phyloP scores from a whole-genome alignment of 2,329 filamentous ascomycete species.

The Aspergillus unguis region DNA sequence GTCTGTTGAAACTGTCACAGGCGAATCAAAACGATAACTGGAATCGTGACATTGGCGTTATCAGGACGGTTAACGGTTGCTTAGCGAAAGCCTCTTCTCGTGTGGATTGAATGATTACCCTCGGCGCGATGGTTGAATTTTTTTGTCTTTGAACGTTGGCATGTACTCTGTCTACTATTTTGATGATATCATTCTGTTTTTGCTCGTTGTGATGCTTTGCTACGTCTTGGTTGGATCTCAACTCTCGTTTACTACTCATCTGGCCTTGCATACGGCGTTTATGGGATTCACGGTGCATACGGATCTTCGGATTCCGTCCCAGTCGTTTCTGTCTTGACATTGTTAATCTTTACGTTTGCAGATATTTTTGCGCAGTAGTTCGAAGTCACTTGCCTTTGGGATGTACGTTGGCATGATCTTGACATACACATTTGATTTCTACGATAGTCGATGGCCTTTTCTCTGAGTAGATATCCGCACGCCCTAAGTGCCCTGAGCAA shows the following conservation, averaged over 20 bases:
- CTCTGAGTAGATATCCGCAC: too few relatives aligned
- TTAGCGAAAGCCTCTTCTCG: conserved; percentile 20
- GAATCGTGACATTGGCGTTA: conserved; percentile 21
- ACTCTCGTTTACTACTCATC: not conserved
- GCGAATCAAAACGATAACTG: not conserved
- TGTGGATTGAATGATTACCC: conserved; percentile 13
- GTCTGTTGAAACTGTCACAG: not conserved
- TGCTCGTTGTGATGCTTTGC: not conserved
- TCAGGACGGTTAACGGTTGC: conserved; percentile 11
- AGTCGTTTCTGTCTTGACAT: not conserved
- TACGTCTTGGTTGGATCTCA: not conserved
- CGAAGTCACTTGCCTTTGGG: not conserved
- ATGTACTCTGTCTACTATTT: conserved; percentile 15
- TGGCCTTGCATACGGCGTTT: conserved; percentile 1
- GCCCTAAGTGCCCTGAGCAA: too few relatives aligned
- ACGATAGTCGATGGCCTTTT: too few relatives aligned
- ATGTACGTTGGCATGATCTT: not conserved
- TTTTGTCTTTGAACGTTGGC: conserved; percentile 10
- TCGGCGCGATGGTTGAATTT: conserved; percentile 13
- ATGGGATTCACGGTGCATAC: conserved; percentile 1
- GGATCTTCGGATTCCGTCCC: not conserved
- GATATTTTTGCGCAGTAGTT: not conserved
- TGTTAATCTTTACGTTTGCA: not conserved
- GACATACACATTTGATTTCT: too few relatives aligned
- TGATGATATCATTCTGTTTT: conserved; percentile 9